Evolutionary conservation across 345 rosid genomes (phyloP).

Genomic region (Lumnitzera littorea): DNA sequence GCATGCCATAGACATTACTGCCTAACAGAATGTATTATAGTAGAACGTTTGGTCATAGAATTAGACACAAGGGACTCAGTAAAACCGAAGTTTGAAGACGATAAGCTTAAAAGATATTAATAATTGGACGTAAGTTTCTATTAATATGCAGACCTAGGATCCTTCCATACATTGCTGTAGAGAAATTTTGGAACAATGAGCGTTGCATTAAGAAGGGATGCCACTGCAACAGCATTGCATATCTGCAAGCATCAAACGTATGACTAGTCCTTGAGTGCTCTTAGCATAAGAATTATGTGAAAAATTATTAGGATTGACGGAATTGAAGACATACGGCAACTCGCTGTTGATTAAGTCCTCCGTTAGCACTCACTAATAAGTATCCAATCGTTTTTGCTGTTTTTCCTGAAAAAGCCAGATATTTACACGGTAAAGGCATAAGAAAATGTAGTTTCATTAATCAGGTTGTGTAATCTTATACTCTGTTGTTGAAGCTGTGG

Average conservation of each 20-base stretch:
- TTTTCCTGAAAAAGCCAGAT: slow-evolving; percentile 27
- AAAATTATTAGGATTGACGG: background rate
- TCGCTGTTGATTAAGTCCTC: slow-evolving; percentile 93
- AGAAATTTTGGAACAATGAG: slow-evolving; percentile 76
- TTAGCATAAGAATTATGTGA: background rate
- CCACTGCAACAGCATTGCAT: slow-evolving; percentile 77
- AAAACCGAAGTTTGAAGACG: too few relatives aligned
- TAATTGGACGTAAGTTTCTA: background rate
- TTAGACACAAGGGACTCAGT: too few relatives aligned
- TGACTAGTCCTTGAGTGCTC: background rate
- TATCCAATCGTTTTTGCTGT: slow-evolving; percentile 49
- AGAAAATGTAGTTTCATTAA: background rate
- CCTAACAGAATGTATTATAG: too few relatives aligned
- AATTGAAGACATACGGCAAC: slow-evolving; percentile 66
- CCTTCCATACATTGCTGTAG: slow-evolving; percentile 98
- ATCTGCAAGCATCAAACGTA: slow-evolving; percentile 35
- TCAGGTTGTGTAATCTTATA: background rate
- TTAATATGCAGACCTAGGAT: slow-evolving; percentile 62
- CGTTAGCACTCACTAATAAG: slow-evolving; percentile 78
- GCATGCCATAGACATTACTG: too few relatives aligned
- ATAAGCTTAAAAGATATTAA: too few relatives aligned
- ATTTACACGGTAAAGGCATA: background rate
- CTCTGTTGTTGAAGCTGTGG: background rate
- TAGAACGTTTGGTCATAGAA: too few relatives aligned
- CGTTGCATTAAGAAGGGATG: slow-evolving; percentile 71